These are phyloP conservation scores for Xylogone sp. DNA, from an alignment of 2,329 filamentous ascomycete genomes.

Conservation along the genomic window DNA sequence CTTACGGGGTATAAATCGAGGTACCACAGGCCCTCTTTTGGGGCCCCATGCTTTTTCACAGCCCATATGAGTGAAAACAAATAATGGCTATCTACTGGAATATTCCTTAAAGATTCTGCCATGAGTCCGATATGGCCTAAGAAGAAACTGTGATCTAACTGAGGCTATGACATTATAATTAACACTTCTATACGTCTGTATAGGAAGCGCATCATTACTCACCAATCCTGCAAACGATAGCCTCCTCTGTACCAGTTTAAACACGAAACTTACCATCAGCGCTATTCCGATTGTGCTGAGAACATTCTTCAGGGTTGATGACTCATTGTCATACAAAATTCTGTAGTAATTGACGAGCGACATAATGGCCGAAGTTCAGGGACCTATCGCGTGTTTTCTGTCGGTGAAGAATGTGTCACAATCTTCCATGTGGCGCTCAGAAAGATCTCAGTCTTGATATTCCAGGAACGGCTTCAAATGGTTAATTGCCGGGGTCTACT, in stretches of 20 bases:
- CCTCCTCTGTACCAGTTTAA: not conserved
- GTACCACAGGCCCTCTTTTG: not conserved
- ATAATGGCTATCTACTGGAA: not conserved
- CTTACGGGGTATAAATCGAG: not conserved
- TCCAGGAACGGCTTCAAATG: no score
- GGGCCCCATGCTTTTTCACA: not conserved
- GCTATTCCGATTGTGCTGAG: not conserved
- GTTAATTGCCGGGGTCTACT: no score
- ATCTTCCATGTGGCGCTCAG: no score
- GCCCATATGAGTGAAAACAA: not conserved
- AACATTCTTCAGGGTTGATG: not conserved
- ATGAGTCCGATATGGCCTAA: not conserved
- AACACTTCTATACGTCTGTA: not conserved
- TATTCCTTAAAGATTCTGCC: not conserved
- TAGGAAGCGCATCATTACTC: not conserved
- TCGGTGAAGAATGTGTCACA: no score
- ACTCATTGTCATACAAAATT: no score
- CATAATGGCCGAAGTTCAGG: no score
- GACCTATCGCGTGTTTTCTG: no score
- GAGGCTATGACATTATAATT: not conserved
- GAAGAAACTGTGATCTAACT: not conserved
- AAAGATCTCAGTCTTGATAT: no score
- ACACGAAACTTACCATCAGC: not conserved
- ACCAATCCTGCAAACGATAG: not conserved
- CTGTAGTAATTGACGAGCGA: no score